Base-by-base conservation (phyloP, 2,329 filamentous ascomycete genomes). In the Polytolypa hystricis region DNA sequence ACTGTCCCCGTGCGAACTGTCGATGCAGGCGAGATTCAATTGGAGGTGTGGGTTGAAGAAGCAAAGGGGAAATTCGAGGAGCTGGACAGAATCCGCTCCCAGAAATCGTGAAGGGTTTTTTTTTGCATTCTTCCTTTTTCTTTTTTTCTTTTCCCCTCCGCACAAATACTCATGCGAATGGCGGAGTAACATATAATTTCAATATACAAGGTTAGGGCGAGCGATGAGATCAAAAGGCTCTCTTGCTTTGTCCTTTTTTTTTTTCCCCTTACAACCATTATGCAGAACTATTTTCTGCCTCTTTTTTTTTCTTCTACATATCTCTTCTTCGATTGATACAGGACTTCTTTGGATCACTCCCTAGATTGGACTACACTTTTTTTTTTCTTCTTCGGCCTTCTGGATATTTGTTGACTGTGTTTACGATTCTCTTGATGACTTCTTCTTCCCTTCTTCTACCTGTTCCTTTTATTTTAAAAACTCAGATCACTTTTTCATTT, bases 31-130 rank as follows among this genome's bases (percentile, higher is more conserved):
- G 74, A 79, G 40, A 72, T 83, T 53, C 62, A 71, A 16, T 69
- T 83, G 49, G 79, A 83, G 53, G 66, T 77, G 39, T 83, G 77
- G 78, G 70, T 82, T 38, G 79, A 84, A 56, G 76, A 81, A 51
- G 71, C 70, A 39, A 66, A 62, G 43, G 64, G 66, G 37, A 77
- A 77, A 51, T 64, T 66, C 39, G 48, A 52, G 21, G 43, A 33
- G 30, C 47, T 56, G 20, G 58, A 65, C 47, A 55, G 56, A 41
- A 51, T 57, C 47, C 52, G 58, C 30, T 54, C 57, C 35, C 56
- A 58, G 42, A 50, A 57, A 43, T 52, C 55, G 27, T 46, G 52
- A 45, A 59, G 50, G 58, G 52, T 37, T 40, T 30, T 26, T 33
- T 10, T 21, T 10, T 20, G 8, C 15, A 19, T 12, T n/a, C n/a